Percentiles rank a stretch among this genome's conserved stretches.
These are phyloP conservation scores for Macadamia integrifolia DNA, from an alignment of 164 flowering plant species.

Conservation along the genomic window DNA sequence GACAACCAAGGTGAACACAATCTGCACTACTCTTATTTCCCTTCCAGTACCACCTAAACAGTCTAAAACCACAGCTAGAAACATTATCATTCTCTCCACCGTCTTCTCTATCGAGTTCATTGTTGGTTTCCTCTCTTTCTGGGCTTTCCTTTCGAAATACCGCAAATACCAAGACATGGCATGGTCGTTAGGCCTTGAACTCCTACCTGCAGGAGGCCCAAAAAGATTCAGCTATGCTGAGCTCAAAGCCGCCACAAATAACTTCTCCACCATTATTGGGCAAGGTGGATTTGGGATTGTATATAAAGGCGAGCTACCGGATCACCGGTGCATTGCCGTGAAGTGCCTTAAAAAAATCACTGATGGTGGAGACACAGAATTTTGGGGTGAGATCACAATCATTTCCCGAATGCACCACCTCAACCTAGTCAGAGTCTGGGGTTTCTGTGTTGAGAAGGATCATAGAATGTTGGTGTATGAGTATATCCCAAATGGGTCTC, in stretches of 20 bases:
- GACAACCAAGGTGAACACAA: not conserved
- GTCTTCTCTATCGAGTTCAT: not conserved
- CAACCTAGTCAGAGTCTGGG: slow-evolving; percentile 58
- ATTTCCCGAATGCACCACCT: slow-evolving; percentile 70
- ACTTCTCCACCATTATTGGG: slow-evolving; percentile 42
- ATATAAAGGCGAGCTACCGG: slow-evolving; percentile 41
- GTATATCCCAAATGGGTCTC: not conserved
- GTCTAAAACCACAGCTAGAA: not conserved
- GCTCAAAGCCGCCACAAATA: slow-evolving; percentile 47
- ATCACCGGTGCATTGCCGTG: slow-evolving; percentile 42
- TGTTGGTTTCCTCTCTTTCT: not conserved
- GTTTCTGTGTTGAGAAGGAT: slow-evolving; percentile 58
- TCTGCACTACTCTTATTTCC: not conserved
- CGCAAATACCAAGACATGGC: not conserved
- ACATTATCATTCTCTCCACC: not conserved
- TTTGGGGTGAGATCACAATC: slow-evolving; percentile 66
- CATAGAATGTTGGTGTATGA: slow-evolving; percentile 23
- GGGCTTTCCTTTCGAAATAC: not conserved
- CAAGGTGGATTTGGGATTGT: slow-evolving; percentile 60
- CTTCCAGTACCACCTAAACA: not conserved
- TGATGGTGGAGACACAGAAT: slow-evolving; percentile 29
- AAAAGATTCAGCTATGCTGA: slow-evolving; percentile 48
- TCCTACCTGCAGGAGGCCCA: slow-evolving; percentile 55
- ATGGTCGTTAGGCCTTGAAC: slow-evolving; percentile 25
- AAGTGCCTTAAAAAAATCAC: not conserved